These are phyloP conservation scores for Catharanthus roseus DNA, from an alignment of 257 asterid genomes.

Conservation along the genomic window DNA sequence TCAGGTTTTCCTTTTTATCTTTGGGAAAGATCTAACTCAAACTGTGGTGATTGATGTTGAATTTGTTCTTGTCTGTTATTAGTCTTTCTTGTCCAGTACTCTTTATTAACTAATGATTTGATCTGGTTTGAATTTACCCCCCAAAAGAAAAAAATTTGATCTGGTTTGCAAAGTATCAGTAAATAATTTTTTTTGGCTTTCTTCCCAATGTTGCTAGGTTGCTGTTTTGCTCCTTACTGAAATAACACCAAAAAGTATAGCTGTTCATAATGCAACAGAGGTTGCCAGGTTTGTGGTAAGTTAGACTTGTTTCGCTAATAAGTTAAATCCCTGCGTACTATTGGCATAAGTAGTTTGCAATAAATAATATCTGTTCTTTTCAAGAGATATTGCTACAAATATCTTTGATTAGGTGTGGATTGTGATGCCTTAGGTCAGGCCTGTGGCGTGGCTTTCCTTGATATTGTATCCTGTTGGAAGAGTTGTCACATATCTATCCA, in stretches of 20 bases:
- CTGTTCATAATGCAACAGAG: slow-evolving; percentile 97
- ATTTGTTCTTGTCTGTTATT: neutral
- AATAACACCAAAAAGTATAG: slow-evolving; percentile 97
- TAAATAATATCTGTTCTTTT: neutral
- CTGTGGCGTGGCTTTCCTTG: slow-evolving; percentile 98
- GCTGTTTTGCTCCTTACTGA: slow-evolving; percentile 93
- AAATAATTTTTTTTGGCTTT: slow-evolving; percentile 3
- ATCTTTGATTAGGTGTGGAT: slow-evolving; percentile 25
- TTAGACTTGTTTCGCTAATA: slow-evolving; percentile 15
- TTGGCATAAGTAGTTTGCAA: neutral
- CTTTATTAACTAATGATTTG: neutral
- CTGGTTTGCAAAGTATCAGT: slow-evolving; percentile 1
- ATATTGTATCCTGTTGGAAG: slow-evolving; percentile 94
- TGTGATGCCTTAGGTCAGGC: slow-evolving; percentile 77
- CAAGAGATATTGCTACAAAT: slow-evolving; percentile 8
- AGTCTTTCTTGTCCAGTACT: neutral
- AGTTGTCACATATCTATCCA: slow-evolving; percentile 88
- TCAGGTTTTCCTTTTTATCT: neutral
- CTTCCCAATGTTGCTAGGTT: slow-evolving; percentile 50
- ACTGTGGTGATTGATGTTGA: neutral
- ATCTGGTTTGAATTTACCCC: too few species aligned
- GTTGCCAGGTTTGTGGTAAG: slow-evolving; percentile 98
- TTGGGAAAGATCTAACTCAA: neutral
- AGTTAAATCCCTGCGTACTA: neutral
- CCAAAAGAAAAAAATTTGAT: too few species aligned